Percentiles rank a stretch among this genome's conserved stretches.
phyloP scores from a whole-genome alignment of 768 basidiomycete genomes.

The Sporobolomyces phaffii region DNA sequence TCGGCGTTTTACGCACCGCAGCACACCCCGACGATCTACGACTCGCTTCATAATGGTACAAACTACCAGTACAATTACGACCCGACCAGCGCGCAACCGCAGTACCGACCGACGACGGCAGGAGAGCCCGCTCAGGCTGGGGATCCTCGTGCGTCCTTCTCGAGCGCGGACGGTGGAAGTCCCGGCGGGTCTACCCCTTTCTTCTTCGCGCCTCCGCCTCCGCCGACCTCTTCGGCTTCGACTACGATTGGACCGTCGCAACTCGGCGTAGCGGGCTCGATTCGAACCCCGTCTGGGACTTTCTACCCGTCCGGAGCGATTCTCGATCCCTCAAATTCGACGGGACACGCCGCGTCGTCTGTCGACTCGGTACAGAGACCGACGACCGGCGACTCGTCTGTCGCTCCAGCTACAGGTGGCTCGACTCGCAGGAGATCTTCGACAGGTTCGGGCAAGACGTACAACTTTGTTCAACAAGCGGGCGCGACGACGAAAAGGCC shows the following conservation, averaged over 20 bases:
- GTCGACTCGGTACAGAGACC: neutral
- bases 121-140: neutral
- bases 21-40: neutral
- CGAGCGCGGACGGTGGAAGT: constrained; percentile 2
- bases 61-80: constrained; percentile 27
- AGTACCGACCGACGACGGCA: neutral
- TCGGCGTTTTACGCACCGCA: constrained; percentile 28
- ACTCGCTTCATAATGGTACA: neutral
- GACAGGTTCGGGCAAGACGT: constrained; percentile 18
- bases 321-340: neutral
- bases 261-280: neutral
- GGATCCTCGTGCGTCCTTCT: constrained; percentile 1
- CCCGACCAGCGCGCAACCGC: neutral
- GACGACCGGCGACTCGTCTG: constrained; percentile 8
- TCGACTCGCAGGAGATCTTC: neutral
- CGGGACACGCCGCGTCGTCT: neutral
- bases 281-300: neutral
- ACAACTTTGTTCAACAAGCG: constrained; percentile 30
- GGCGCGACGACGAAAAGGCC: constrained; percentile 46
- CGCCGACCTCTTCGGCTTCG: neutral
- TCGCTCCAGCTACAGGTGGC: neutral
- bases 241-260: neutral
- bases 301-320: constrained; percentile 1
- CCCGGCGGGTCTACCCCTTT: constrained; percentile 11
- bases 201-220: constrained; percentile 26